Conservation (phyloP, 2,329 filamentous ascomycete genomes). For the Sclerotinia minor region DNA sequence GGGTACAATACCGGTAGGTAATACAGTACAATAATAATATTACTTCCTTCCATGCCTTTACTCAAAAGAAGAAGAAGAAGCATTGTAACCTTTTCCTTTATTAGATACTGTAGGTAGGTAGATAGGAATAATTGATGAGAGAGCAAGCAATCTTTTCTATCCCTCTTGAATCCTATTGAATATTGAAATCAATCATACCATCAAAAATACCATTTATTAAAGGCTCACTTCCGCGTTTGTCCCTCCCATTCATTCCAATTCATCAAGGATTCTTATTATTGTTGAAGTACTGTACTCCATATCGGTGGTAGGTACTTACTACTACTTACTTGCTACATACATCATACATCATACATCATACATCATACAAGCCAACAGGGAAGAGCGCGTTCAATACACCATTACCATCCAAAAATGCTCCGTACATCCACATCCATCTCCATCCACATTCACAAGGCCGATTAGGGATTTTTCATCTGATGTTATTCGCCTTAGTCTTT, state of each 20-base stretch:
- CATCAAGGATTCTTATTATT: no score
- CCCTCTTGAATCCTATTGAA: no score
- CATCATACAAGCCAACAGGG: constrained; percentile 2
- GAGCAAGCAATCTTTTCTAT: no score
- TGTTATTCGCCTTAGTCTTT: not conserved
- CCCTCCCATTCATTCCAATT: no score
- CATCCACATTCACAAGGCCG: constrained; percentile 5
- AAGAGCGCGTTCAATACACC: not conserved
- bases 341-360: not conserved
- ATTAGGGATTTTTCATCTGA: constrained; percentile 7
- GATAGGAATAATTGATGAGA: no score
- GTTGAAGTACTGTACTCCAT: not conserved
- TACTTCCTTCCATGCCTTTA: not conserved
- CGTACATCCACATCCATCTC: not conserved
- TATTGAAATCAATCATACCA: no score
- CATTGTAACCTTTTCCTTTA: no score
- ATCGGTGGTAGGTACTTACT: not conserved
- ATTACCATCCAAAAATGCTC: not conserved
- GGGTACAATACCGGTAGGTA: no score
- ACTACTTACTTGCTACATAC: not conserved
- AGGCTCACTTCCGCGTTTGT: no score
- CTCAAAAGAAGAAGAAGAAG: no score
- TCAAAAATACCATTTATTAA: no score
- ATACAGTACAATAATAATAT: not conserved
- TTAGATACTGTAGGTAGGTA: no score